Base-by-base conservation (phyloP, 179 eudicot species). In the Beta lomatogona region DNA sequence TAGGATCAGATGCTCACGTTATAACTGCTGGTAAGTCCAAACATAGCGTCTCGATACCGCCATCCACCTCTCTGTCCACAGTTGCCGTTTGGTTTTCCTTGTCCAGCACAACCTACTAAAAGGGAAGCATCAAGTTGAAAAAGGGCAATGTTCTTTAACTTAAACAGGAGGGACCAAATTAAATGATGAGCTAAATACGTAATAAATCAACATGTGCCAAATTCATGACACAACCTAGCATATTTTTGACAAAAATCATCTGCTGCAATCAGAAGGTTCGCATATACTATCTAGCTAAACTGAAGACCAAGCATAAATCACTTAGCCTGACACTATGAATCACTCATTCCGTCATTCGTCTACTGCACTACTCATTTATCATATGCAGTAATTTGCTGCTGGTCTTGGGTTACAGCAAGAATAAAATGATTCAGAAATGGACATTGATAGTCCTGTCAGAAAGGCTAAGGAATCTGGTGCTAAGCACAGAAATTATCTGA, bases 61-160 rank as follows among this genome's bases (percentile, higher is more conserved):
- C 98, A 83, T 96, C 98, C 81, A 96, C 99, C 87, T 94, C 98
- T 88, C 98, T 88, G 80, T 96, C 98, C 76, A 96, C 97, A 13
- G 92, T 92, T 55, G 86, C 93, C 13, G 83, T 87, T 53, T 92
- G 89, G 66, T 96, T 96, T 78, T 87, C 91, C 84, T 91, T 87
- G 86, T 94, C 96, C 69, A 96, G 82, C 80, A 94, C 96, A 90
- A 96, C 93, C 99, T 95, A 85, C 85, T 77, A 66, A 54, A 80
- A 60, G 46, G 12, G 82, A 72, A 64, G 57, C 31, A 75, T 54
- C 76, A 68, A 59, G 57, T 59, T 65, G 10, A 64, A 6, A 7
- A 46, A 9, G 41, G 60, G 21, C 19, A 28, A 28, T 2, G 10
- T 4, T 25, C 11, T 25, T 64, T 55, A 1, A 14, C 4, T 64